Conservation (phyloP, 129 eudicot species). For the sunflower (Helianthus annuus) region DNA sequence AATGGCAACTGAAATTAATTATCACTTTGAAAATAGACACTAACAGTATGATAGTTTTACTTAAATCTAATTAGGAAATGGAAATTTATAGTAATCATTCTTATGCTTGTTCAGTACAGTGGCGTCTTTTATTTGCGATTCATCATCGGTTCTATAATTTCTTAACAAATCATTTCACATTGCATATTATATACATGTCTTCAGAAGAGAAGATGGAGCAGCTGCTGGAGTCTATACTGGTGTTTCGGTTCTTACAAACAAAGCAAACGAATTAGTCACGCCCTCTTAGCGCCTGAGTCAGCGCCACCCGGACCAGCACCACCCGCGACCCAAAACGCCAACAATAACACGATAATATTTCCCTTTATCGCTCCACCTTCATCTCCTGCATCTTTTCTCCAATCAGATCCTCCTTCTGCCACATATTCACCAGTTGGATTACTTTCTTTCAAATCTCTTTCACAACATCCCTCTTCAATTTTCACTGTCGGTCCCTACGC, state of each 20-base stretch:
- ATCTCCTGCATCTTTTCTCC: conserved; percentile 92
- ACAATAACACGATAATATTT: conserved; percentile 44
- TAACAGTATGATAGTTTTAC: background rate
- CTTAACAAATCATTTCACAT: conserved; percentile 15
- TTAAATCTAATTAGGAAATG: background rate
- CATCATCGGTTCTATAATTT: conserved; percentile 2
- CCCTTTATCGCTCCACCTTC: conserved; percentile 98
- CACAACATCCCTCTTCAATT: conserved; percentile 59
- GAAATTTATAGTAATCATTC: background rate
- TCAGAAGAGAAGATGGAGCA: conserved; percentile 93
- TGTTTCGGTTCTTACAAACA: conserved; percentile 77
- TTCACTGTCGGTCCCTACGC: conserved; percentile 93
- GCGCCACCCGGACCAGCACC: conserved; percentile 34
- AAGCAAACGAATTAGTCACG: conserved; percentile 76
- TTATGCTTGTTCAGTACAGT: background rate
- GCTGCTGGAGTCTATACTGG: conserved; percentile 89
- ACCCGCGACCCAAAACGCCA: conserved; percentile 40
- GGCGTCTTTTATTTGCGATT: background rate
- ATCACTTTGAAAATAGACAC: background rate
- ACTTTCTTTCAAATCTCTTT: conserved; percentile 62
- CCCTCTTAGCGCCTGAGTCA: conserved; percentile 70
- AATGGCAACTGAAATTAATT: background rate
- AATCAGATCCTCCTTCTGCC: conserved; percentile 86
- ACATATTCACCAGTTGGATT: conserved; percentile 70
- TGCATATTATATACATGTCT: conserved; percentile 23